Base-by-base conservation (phyloP, 768 basidiomycete species). In the Xerocomus brunneocitrinus region DNA sequence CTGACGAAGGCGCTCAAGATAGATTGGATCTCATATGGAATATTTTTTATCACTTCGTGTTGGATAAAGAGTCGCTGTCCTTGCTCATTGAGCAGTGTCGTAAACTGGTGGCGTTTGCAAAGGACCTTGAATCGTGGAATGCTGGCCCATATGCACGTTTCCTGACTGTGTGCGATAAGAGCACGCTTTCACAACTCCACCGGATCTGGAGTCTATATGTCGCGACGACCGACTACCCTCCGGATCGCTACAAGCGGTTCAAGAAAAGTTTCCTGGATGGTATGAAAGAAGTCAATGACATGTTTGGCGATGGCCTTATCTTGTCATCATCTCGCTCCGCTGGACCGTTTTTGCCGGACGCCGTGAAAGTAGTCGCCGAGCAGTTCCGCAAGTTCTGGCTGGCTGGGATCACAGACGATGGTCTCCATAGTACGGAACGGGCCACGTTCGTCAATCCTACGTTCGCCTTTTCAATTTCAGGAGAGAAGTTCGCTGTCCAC, bases 371-470 rank as follows among this genome's bases (percentile, higher is more conserved):
- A 2, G 49, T 58, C 2, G n/a, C 48, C 3, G 30, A 53, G 8
- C 67, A 70, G 31, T 68, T 69, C 39, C 46, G 50, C 47, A 52
- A 50, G 3, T 68, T 67, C 43, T 70, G 67, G 67, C 56, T 46
- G 1, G 47, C 57, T 2, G 67, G 67, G 8, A 24, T 61, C 34
- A 68, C 64, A 14, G 63, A 67, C 8, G 67, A 65, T 38, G 62
- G 63, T 7, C 6, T 58, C 10, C 61, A 54, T 47, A 44, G 31
- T 27, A 55, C 39, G 3, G 58, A 56, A 2, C 52, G 35, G 12
- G 51, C 62, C 19, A 58, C 58, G 16, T 35, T 48, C 41, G 54
- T 66, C 41, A 69, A 71, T 19, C 68, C 68, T 1, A 71, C 68
- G 9, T 70, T 69, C 10, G 59, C 55, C 1, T 69, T 65, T 28